phyloP scores from a whole-genome alignment of 2,329 filamentous ascomycete species.

The Fusarium longipes region DNA sequence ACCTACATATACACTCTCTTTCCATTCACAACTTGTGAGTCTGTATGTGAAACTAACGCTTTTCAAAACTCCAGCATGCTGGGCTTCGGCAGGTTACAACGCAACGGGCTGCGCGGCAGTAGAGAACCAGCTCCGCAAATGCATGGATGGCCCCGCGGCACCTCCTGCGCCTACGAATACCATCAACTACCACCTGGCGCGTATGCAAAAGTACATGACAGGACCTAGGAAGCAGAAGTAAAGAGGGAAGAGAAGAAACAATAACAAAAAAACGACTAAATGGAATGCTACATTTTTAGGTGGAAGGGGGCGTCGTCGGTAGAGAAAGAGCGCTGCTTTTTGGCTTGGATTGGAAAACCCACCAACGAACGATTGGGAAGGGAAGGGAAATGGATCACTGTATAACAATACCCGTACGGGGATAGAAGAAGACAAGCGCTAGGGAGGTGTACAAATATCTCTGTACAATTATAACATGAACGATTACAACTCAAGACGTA shows the following conservation, averaged over 20 bases:
- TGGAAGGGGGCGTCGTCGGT: conserved; percentile 34
- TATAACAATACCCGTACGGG: conserved; percentile 38
- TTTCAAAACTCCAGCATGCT: conserved; percentile 71
- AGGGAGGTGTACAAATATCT: conserved; percentile 41
- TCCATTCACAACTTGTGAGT: too few species aligned
- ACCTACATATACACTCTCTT: too few species aligned
- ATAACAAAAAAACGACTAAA: not conserved
- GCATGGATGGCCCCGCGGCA: conserved; percentile 82
- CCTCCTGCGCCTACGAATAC: conserved; percentile 69
- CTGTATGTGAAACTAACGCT: not conserved
- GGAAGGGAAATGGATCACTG: conserved; percentile 13
- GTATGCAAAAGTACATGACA: conserved; percentile 80
- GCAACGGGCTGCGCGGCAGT: conserved; percentile 67
- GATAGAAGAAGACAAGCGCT: conserved; percentile 11
- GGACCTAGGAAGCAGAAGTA: conserved; percentile 53
- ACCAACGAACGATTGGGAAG: not conserved
- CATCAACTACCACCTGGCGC: conserved; percentile 91
- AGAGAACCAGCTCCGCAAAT: conserved; percentile 70
- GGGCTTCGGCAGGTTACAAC: conserved; percentile 82
- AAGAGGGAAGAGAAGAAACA: not conserved
- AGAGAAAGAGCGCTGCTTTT: conserved; percentile 38
- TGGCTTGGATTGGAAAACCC: conserved; percentile 19
- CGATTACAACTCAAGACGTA: conserved; percentile 22
- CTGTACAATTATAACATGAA: conserved; percentile 43
- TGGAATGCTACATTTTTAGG: not conserved